phyloP scores from a whole-genome alignment of 441 rosid species.

The Adansonia madagascariensis region DNA sequence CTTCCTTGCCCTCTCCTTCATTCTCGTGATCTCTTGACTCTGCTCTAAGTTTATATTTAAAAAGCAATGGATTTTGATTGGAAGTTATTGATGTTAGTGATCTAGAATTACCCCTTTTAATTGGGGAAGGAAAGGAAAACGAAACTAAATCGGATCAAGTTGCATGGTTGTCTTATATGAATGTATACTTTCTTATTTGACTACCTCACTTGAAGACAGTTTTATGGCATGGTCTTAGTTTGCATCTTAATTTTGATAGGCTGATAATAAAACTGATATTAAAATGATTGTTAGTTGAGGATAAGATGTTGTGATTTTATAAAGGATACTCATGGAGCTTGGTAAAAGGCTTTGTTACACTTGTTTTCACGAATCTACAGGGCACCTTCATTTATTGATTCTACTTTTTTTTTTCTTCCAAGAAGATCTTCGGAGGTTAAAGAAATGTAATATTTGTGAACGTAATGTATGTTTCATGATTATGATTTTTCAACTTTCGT shows the following conservation, averaged over 20 bases:
- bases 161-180: background rate
- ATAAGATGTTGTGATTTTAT: background rate
- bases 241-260: background rate
- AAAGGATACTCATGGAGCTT: background rate
- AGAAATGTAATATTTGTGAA: background rate
- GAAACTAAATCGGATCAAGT: background rate
- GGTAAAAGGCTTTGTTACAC: background rate
- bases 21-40: background rate
- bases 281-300: background rate
- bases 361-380: conserved; percentile 1
- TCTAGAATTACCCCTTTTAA: background rate
- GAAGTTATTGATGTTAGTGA: background rate
- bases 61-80: background rate
- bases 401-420: background rate
- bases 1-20: background rate
- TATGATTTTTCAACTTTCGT: background rate
- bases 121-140: background rate
- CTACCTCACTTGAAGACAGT: background rate
- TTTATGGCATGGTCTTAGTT: background rate
- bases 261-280: background rate
- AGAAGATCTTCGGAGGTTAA: background rate
- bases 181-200: background rate
- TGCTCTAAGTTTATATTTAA: background rate
- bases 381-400: background rate
- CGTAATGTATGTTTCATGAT: conserved; percentile 6